These are phyloP conservation scores for Pleurotus pulmonarius DNA, from an alignment of 768 basidiomycete species.

Conservation along the genomic window DNA sequence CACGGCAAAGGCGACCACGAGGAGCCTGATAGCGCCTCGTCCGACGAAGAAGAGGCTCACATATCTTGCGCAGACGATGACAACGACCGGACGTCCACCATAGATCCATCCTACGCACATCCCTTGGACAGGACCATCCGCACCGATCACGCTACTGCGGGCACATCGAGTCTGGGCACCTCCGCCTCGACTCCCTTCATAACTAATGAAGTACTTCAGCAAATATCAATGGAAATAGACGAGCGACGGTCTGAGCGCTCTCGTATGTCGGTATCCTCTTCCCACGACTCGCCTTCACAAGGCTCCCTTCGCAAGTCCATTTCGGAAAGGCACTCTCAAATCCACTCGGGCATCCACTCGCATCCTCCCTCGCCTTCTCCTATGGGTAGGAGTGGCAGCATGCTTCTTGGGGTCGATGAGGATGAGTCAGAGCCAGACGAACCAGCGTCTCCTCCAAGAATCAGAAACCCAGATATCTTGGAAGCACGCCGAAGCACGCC, in stretches of 20 bases:
- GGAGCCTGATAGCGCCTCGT: conserved; percentile 12
- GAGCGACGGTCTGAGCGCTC: conserved; percentile 54
- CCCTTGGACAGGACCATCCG: conserved; percentile 32
- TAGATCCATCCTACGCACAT: not conserved
- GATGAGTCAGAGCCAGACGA: conserved; percentile 12
- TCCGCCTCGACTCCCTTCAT: conserved; percentile 34
- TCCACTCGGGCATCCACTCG: not conserved
- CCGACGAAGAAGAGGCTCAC: not conserved
- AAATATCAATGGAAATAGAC: conserved; percentile 63
- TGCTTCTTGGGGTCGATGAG: conserved; percentile 10
- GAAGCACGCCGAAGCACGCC: conserved; percentile 4
- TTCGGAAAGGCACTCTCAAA: conserved; percentile 1
- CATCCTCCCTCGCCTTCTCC: conserved; percentile 10
- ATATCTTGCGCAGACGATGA: not conserved
- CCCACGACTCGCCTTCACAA: conserved; percentile 13
- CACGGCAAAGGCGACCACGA: not conserved
- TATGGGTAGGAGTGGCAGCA: conserved; percentile 6
- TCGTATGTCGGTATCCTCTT: conserved; percentile 7
- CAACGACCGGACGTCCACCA: not conserved
- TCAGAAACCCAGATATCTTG: not conserved
- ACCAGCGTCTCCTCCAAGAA: conserved; percentile 6
- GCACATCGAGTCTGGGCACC: not conserved
- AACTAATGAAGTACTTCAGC: conserved; percentile 53
- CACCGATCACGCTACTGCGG: conserved; percentile 48
- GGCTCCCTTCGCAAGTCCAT: conserved; percentile 2